phyloP scores from a whole-genome alignment of 192 early-diverging fungal genomes.

The Allomyces macrogynus region DNA sequence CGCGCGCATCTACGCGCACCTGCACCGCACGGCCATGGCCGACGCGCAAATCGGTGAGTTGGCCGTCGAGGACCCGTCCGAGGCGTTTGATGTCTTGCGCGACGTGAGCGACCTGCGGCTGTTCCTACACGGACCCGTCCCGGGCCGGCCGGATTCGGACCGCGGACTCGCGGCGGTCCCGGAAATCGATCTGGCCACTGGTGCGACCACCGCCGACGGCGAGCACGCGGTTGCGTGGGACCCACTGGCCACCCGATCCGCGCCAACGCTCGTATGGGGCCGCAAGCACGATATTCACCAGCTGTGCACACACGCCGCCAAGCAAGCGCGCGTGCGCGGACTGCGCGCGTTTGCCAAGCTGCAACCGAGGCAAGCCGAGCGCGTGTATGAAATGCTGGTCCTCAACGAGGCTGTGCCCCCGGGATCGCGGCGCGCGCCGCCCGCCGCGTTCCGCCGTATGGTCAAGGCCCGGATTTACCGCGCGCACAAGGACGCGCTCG shows the following conservation, averaged over 20 bases:
- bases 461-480: neutral
- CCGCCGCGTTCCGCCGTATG: neutral
- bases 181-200: neutral
- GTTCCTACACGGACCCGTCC: neutral
- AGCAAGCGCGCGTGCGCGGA: neutral
- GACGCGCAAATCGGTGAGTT: neutral
- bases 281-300: no score
- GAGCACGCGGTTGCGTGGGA: neutral
- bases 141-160: no score
- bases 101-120: neutral
- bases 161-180: neutral
- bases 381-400: neutral
- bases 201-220: neutral
- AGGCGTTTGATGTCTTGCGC: neutral
- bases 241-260: no score
- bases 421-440: neutral
- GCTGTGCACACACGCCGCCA: neutral
- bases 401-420: neutral
- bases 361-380: neutral
- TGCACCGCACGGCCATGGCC: neutral
- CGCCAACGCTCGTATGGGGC: no score
- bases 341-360: neutral
- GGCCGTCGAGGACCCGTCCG: neutral
- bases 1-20: neutral
- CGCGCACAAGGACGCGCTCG: neutral